These are phyloP conservation scores for Ophiostoma angusticollis DNA, from an alignment of 2,329 filamentous ascomycete genomes.

Conservation along the genomic window DNA sequence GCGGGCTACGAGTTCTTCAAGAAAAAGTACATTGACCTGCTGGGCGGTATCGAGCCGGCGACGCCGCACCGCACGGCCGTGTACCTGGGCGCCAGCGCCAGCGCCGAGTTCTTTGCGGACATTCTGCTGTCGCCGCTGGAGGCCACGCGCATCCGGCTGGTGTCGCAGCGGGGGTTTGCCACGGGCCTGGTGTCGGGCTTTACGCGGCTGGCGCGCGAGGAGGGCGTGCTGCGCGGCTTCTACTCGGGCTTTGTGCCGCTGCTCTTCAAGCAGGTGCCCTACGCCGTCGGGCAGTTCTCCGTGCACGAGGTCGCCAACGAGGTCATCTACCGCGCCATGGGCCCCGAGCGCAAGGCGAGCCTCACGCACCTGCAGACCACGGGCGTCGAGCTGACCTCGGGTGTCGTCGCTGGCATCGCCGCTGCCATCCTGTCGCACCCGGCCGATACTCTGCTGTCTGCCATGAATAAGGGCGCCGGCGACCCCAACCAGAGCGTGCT, in stretches of 20 bases:
- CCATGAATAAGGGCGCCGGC: conserved; percentile 42
- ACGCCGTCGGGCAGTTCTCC: conserved; percentile 90
- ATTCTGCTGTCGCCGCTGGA: conserved; percentile 83
- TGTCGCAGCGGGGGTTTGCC: conserved; percentile 70
- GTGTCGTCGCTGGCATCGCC: conserved; percentile 77
- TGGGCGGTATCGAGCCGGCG: conserved; percentile 40
- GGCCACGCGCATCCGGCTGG: conserved; percentile 66
- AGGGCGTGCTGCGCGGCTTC: conserved; percentile 69
- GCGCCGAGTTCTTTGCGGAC: conserved; percentile 61
- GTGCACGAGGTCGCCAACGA: conserved; percentile 84
- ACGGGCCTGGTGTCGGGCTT: conserved; percentile 60
- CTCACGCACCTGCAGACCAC: conserved; percentile 63
- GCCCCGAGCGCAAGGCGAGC: conserved; percentile 51
- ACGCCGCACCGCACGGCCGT: conserved; percentile 38
- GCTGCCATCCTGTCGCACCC: conserved; percentile 83
- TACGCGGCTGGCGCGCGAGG: conserved; percentile 58
- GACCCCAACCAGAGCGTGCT: conserved; percentile 34
- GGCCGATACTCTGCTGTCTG: conserved; percentile 52
- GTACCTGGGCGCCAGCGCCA: conserved; percentile 60
- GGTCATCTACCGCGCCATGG: conserved; percentile 55
- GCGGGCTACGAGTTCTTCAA: conserved; percentile 93
- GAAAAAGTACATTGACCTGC: conserved; percentile 63
- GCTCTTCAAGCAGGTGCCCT: conserved; percentile 81
- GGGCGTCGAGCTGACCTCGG: conserved; percentile 71
- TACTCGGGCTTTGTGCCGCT: conserved; percentile 85